Percentiles rank a stretch among this genome's conserved stretches.
Evolutionary conservation across 805 yeast genomes (phyloP).

Genomic region (Yamadazyma laniorum): DNA sequence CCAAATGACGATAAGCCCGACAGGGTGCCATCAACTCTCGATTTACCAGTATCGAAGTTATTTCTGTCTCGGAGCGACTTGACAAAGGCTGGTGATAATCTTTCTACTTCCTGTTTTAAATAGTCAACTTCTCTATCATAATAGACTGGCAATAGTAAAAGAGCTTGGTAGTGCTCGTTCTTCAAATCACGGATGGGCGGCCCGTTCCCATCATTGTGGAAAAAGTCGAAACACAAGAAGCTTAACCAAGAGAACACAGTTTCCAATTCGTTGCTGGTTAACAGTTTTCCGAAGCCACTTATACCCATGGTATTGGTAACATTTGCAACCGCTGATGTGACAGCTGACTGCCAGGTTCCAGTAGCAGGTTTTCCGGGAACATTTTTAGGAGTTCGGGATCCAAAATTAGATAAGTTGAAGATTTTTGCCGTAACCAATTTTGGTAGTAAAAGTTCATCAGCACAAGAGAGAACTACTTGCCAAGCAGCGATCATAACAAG

Average conservation of each 20-base stretch:
- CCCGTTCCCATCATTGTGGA: slow-evolving; percentile 79
- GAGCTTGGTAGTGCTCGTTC: slow-evolving; percentile 59
- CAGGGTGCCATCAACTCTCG: neutral
- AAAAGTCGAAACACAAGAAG: slow-evolving; percentile 65
- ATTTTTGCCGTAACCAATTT: slow-evolving; percentile 51
- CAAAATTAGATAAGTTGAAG: slow-evolving; percentile 24
- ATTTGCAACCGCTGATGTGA: slow-evolving; percentile 49
- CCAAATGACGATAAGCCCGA: neutral
- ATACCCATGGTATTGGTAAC: slow-evolving; percentile 43
- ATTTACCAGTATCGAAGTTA: slow-evolving; percentile 31
- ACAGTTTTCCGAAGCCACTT: slow-evolving; percentile 52
- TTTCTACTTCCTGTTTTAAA: slow-evolving; percentile 58
- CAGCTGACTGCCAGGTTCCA: slow-evolving; percentile 43
- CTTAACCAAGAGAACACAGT: slow-evolving; percentile 70
- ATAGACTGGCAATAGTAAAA: slow-evolving; percentile 61
- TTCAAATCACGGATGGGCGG: slow-evolving; percentile 66
- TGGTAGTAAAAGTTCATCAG: slow-evolving; percentile 75
- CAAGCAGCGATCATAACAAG: slow-evolving; percentile 78
- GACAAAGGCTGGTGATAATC: slow-evolving; percentile 53
- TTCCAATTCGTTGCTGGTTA: slow-evolving; percentile 61
- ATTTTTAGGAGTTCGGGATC: slow-evolving; percentile 16
- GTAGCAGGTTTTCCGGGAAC: slow-evolving; percentile 4
- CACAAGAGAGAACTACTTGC: slow-evolving; percentile 65
- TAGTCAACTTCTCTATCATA: slow-evolving; percentile 52
- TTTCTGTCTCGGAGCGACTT: slow-evolving; percentile 49